A percentile compares a stretch with the other conserved stretches of the same genome.
Evolutionary conservation across 805 yeast species (phyloP).

Genomic region (Nakazawaea ernobii): DNA sequence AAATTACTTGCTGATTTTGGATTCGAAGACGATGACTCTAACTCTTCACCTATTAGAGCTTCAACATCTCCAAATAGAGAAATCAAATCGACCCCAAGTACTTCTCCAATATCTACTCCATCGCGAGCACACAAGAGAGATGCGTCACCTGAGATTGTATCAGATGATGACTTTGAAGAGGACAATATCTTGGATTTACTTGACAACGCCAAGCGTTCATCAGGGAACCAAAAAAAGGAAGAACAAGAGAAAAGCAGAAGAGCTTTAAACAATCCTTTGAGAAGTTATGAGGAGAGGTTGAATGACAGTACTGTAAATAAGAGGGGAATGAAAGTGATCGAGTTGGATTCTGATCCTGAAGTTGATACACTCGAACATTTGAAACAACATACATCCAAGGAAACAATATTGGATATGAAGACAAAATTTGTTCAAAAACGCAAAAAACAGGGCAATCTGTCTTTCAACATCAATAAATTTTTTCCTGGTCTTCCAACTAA

Average conservation of each 20-base stretch:
- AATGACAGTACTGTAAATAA: conserved; percentile 12
- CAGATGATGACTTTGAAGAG: conserved; percentile 15
- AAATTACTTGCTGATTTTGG: conserved; percentile 16
- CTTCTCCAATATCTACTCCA: conserved; percentile 15
- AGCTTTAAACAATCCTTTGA: conserved; percentile 9
- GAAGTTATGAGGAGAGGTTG: conserved; percentile 5
- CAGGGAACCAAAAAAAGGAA: background rate
- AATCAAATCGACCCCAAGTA: conserved; percentile 13
- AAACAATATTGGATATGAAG: conserved; percentile 13
- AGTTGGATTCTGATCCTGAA: conserved; percentile 13
- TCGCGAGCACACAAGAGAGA: background rate
- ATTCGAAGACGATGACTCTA: background rate
- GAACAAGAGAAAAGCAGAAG: background rate
- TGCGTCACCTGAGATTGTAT: conserved; percentile 10
- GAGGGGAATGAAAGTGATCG: conserved; percentile 8
- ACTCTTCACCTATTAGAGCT: conserved; percentile 12
- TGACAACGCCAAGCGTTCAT: conserved; percentile 5
- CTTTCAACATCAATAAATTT: background rate
- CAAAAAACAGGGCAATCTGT: background rate
- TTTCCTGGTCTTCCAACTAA: conserved; percentile 5
- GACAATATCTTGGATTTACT: conserved; percentile 10
- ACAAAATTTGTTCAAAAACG: conserved; percentile 10
- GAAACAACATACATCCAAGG: conserved; percentile 12
- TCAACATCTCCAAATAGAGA: conserved; percentile 7
- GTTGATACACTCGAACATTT: conserved; percentile 8